Evolutionary conservation across 2,329 filamentous ascomycete genomes (phyloP).

Genomic region (Bipolaris gigantea): DNA sequence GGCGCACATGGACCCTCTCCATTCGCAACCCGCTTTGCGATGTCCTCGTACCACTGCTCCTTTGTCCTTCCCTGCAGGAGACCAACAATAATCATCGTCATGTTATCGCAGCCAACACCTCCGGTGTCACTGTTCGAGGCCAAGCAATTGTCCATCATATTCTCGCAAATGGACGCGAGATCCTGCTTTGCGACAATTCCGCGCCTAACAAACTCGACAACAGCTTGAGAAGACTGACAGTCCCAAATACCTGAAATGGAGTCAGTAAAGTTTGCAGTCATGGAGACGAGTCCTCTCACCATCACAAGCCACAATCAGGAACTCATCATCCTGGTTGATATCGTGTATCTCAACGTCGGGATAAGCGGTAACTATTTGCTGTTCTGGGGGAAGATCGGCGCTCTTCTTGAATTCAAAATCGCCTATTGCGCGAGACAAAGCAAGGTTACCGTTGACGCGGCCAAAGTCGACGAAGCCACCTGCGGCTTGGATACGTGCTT

Average conservation of each 20-base stretch:
- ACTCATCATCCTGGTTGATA: constrained; percentile 90
- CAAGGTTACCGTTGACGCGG: constrained; percentile 96
- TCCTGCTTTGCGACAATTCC: constrained; percentile 97
- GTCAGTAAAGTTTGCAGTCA: constrained; percentile 12
- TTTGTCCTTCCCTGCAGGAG: constrained; percentile 89
- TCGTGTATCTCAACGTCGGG: constrained; percentile 93
- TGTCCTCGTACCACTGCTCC: constrained; percentile 97
- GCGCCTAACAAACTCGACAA: constrained; percentile 93
- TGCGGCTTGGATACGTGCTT: constrained; percentile 91
- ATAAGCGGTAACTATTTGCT: constrained; percentile 96
- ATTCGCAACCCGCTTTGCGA: constrained; percentile 89
- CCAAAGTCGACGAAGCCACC: constrained; percentile 98
- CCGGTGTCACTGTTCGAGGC: constrained; percentile 97
- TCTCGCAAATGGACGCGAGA: constrained; percentile 93
- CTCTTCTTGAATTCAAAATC: constrained; percentile 99
- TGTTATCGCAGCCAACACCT: constrained; percentile 98
- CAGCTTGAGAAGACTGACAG: constrained; percentile 96
- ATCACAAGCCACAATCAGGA: constrained; percentile 56
- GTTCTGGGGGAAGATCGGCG: constrained; percentile 92
- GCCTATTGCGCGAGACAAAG: constrained; percentile 93
- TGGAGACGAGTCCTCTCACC: constrained; percentile 33
- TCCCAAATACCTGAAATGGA: constrained; percentile 86
- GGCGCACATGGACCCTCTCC: constrained; percentile 98
- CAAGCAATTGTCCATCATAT: constrained; percentile 99
- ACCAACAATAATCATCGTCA: constrained; percentile 94